Evolutionary conservation across 2,329 filamentous ascomycete species (phyloP), one percentile per base, ranked within the genome.

Genomic region (Atkinsonella hypoxylon): DNA sequence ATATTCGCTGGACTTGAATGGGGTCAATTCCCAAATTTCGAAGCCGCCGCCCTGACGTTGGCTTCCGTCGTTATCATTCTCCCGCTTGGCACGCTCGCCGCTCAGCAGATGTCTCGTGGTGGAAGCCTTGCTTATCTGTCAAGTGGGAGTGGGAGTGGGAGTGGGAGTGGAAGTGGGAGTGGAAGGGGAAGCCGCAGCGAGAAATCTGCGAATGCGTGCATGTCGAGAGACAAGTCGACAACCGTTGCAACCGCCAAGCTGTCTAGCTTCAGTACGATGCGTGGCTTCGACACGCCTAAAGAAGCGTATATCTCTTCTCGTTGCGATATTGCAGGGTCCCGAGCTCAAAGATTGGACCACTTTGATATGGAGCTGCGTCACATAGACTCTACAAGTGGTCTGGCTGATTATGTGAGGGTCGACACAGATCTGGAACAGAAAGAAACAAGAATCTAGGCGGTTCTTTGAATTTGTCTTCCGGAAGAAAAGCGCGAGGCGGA

Each of bases 1-100:
- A 57, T 79, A 51, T 79, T 80, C 54, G 67, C 74, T 1, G 68
- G 65, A 4, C 61, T 80, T 2, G 69, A 77, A 56, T 73, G 70
- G 57, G 64, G 60, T 22, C 55, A 61, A 11, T 69, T 68, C 11
- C 55, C 60, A 4, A 67, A 67, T 51, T 77, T 79, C 55, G 75
- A 79, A 53, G 59, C 73, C 17, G 74, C 67, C 20, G 77, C 76
- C 1, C 62, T 78, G 38, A 71, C 72, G 0, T 62, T 70, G 41
- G 77, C 75, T 0, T 70, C 74, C 0, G 73, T 78, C 41, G 66
- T 72, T 54, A 59, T 78, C 47, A 68, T 78, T 39, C 67, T 80
- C 0, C 75, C 76, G 0, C 67, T 79, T 1, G 76, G 74, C 50
- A 72, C 72, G 4, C 67, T 79, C 31, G 65, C 74, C 13, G 76